Base-by-base conservation (phyloP, 169 alveolate species). In the Theileria luwenshuni region DNA sequence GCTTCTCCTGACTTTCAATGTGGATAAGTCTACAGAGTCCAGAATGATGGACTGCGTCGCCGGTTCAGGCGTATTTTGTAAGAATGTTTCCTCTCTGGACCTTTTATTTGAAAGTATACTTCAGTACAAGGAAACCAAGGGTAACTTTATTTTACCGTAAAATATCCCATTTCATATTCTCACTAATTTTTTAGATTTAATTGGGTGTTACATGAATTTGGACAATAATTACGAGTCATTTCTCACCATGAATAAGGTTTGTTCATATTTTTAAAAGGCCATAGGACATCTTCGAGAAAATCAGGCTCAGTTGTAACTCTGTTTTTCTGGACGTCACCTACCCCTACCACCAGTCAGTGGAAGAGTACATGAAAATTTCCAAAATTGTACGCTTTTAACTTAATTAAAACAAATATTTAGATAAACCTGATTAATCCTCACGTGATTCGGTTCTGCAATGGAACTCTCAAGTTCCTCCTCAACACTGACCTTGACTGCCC, bases 1-100 rank as follows among this genome's bases (percentile, higher is more conserved):
- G 15, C 68, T 65, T n/a, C 63, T 71, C 28, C 69, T 72, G 42
- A 65, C 83, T 27, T 79, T 67, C 43, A 79, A 61, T 64, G 67
- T 79, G 32, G 83, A 73, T 71, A 79, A 69, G 65, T 65, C 83
- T 3, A 43, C 59, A 23, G 87, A 79, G 38, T 47, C 69, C 35
- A 65, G 83, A 48, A 23, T 70, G 32, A 69, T 58, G 63, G 87
- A 79, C 35, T 38, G 77, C 12, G 56, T 79, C 23, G 21, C 64
- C 52, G 83, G 76, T 27, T 38, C 87, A 0, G 76, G 83, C 2
- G 81, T 73, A 6, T n/a, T 41, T 15, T 77, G 75, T 25, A 47
- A 45, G 21, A 27, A 69, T 3, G 42, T 35, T 10, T 2, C 60
- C 41, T 73, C 70, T 2, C 42, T 67, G 25, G 42, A 54, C 21